A percentile compares a stretch with the other conserved stretches of the same genome.
Conservation (phyloP, 345 rosid genomes). For the Camelina sativa region DNA sequence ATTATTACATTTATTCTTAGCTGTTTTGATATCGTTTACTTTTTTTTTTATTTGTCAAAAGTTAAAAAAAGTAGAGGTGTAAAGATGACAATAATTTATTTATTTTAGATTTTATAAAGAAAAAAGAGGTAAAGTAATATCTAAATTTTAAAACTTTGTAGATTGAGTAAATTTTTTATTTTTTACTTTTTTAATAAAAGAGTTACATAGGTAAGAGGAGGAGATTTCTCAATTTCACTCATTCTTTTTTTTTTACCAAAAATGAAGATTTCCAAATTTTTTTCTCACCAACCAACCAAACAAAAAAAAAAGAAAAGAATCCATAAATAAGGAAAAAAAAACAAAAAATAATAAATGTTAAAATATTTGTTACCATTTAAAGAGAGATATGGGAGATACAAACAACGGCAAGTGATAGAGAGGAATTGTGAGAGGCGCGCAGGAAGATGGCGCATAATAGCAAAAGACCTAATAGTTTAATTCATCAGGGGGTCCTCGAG, state of each 20-base stretch:
- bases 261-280: background rate
- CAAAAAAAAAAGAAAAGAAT: background rate
- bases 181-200: too few species aligned
- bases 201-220: background rate
- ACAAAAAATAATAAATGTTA: background rate
- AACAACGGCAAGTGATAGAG: background rate
- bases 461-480: slow-evolving; percentile 18
- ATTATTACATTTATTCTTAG: too few species aligned
- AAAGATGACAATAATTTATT: too few species aligned
- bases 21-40: too few species aligned
- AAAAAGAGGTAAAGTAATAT: too few species aligned
- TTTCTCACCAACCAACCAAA: background rate
- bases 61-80: too few species aligned
- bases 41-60: too few species aligned
- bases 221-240: slow-evolving; percentile 16
- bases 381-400: background rate
- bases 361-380: slow-evolving; percentile 1
- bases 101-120: too few species aligned
- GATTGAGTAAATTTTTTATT: too few species aligned
- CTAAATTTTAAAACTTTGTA: too few species aligned
- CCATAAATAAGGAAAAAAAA: background rate
- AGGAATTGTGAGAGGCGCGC: slow-evolving; percentile 11
- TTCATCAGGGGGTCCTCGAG: slow-evolving; percentile 43
- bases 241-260: background rate
- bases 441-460: slow-evolving; percentile 46